Evolutionary conservation across 2,329 filamentous ascomycete genomes (phyloP).

Genomic region (Microcyclosporella mali): DNA sequence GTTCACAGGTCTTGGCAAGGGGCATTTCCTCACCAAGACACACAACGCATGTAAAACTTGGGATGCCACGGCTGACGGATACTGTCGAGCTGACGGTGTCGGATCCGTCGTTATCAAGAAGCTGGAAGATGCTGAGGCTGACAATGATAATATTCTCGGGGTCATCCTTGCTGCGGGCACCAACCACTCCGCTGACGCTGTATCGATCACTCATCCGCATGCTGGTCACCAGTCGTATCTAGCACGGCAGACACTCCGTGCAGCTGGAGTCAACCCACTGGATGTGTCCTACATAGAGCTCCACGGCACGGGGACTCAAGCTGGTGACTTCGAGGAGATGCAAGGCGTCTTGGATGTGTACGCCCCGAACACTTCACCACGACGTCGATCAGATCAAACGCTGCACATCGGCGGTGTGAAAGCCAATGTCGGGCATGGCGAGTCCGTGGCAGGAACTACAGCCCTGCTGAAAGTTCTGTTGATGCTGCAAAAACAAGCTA

Average conservation of each 20-base stretch:
- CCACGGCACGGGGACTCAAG: constrained; percentile 12
- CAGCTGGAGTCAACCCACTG: constrained; percentile 9
- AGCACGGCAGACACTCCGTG: constrained; percentile 1
- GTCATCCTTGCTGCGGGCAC: constrained; percentile 9
- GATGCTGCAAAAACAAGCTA: constrained; percentile 54
- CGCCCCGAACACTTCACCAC: constrained; percentile 11
- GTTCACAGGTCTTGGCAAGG: constrained; percentile 32
- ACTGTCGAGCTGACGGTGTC: constrained; percentile 31
- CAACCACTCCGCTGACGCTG: constrained; percentile 13
- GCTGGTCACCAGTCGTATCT: constrained; percentile 14
- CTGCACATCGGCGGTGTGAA: constrained; percentile 25
- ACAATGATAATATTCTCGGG: constrained; percentile 24
- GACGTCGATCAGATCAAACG: constrained; percentile 9
- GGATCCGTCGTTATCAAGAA: constrained; percentile 26
- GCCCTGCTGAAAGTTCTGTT: constrained; percentile 59
- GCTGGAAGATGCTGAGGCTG: constrained; percentile 26
- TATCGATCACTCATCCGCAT: constrained; percentile 15
- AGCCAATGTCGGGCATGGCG: constrained; percentile 27
- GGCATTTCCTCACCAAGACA: constrained; percentile 38
- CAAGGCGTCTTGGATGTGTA: constrained; percentile 8
- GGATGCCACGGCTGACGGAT: constrained; percentile 14
- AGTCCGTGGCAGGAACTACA: constrained; percentile 36
- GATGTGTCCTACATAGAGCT: constrained; percentile 11
- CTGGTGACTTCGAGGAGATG: constrained; percentile 12
- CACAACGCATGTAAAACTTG: constrained; percentile 45